Evolutionary conservation across 2,329 filamentous ascomycete species (phyloP).

Genomic region (Claviceps arundinis): DNA sequence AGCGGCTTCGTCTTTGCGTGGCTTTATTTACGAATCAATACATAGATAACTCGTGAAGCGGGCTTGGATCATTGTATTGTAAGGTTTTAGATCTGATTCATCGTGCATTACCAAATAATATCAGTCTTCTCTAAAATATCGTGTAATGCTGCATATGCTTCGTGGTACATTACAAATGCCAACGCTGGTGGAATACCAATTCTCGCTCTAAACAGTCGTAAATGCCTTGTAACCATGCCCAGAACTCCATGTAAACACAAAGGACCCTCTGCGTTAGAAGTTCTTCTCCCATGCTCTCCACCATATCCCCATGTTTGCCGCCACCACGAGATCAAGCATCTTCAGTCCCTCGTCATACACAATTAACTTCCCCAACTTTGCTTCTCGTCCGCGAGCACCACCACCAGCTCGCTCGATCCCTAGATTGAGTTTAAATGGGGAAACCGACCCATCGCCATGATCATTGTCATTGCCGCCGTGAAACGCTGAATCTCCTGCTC

Average conservation of each 20-base stretch:
- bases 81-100: no score
- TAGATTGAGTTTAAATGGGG: constrained; percentile 54
- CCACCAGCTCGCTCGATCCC: constrained; percentile 78
- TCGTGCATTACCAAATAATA: no score
- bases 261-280: constrained; percentile 15
- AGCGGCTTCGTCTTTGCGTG: no score
- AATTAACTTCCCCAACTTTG: constrained; percentile 88
- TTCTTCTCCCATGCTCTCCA: constrained; percentile 71
- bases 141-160: background rate
- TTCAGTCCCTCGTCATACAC: constrained; percentile 81
- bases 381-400: constrained; percentile 70
- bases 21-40: no score
- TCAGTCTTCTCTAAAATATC: background rate
- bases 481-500: constrained; percentile 1
- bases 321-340: constrained; percentile 88
- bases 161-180: background rate
- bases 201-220: background rate
- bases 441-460: constrained; percentile 23
- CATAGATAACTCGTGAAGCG: no score
- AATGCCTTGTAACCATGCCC: background rate
- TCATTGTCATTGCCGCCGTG: constrained; percentile 22
- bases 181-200: background rate
- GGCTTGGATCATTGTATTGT: no score
- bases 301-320: constrained; percentile 85
- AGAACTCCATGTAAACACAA: background rate